Conservation (phyloP, 192 early-diverging fungal genomes). For the Thamnidium elegans region DNA sequence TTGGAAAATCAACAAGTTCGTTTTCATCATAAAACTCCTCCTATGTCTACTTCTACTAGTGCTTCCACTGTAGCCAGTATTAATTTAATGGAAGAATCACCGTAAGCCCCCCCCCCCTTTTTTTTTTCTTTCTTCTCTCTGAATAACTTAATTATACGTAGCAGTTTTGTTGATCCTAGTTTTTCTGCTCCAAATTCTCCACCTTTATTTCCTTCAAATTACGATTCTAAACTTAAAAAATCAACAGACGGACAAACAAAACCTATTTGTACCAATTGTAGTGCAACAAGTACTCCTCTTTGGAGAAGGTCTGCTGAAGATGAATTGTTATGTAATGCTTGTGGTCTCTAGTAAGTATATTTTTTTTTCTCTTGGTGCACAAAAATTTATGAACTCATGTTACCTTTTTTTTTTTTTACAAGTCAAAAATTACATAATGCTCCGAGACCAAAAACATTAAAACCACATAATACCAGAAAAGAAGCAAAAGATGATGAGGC, state of each 20-base stretch:
- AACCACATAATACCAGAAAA: slow-evolving; percentile 66
- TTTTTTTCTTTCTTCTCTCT: neutral
- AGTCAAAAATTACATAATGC: slow-evolving; percentile 81
- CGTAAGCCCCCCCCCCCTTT: too few relatives aligned
- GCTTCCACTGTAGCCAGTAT: neutral
- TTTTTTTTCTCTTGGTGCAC: neutral
- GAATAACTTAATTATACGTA: too few relatives aligned
- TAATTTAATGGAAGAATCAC: neutral
- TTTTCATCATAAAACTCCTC: neutral
- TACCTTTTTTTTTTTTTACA: neutral
- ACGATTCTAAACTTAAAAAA: too few relatives aligned
- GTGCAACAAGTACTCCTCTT: slow-evolving; percentile 84
- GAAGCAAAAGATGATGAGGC: slow-evolving; percentile 43
- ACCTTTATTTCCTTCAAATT: neutral
- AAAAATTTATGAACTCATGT: neutral
- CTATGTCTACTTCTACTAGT: neutral
- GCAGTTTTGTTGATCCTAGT: slow-evolving; percentile 8
- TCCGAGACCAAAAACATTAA: slow-evolving; percentile 75
- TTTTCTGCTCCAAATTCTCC: slow-evolving; percentile 16
- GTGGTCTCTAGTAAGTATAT: slow-evolving; percentile 86
- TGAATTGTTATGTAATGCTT: slow-evolving; percentile 92
- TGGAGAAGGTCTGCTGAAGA: slow-evolving; percentile 88
- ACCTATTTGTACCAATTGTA: slow-evolving; percentile 63
- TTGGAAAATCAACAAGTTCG: slow-evolving; percentile 1
- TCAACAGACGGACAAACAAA: slow-evolving; percentile 2